These are phyloP conservation scores for Globisporangium paroecandrum DNA, from an alignment of 352 stramenopile genomes.

Conservation along the genomic window DNA sequence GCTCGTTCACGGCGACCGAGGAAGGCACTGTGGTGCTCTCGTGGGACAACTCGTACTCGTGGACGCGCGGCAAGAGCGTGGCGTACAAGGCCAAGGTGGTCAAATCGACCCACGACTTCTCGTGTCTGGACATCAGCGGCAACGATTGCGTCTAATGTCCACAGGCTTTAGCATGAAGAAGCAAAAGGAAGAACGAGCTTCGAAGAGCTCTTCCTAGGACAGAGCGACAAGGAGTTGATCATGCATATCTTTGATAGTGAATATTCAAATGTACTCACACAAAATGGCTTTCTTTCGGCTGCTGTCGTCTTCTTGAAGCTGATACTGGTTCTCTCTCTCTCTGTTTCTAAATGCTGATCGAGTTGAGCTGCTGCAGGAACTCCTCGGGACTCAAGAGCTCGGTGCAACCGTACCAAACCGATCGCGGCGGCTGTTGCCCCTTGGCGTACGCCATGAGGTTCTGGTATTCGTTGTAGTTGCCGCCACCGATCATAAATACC, in stretches of 20 bases:
- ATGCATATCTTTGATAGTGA: not conserved
- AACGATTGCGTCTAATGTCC: slow-evolving; percentile 57
- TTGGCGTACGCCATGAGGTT: slow-evolving; percentile 84
- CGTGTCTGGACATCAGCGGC: slow-evolving; percentile 66
- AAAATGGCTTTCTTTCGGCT: not conserved
- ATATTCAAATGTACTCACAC: not conserved
- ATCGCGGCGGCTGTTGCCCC: slow-evolving; percentile 55
- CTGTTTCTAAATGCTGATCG: slow-evolving; percentile 46
- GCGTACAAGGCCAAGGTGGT: slow-evolving; percentile 80
- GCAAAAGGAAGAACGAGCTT: not conserved
- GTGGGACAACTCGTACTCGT: slow-evolving; percentile 75
- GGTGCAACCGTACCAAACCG: slow-evolving; percentile 87
- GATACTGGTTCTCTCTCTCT: not conserved
- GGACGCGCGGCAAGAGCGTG: slow-evolving; percentile 60
- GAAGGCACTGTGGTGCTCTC: slow-evolving; percentile 67
- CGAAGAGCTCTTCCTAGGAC: not conserved
- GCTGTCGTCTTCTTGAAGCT: not conserved
- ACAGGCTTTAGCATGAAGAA: not conserved
- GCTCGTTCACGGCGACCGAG: slow-evolving; percentile 59
- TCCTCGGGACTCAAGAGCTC: slow-evolving; percentile 86
- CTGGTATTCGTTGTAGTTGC: slow-evolving; percentile 88
- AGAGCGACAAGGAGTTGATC: not conserved
- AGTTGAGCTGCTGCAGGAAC: slow-evolving; percentile 86
- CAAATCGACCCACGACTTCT: slow-evolving; percentile 75
- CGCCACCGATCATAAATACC: slow-evolving; percentile 87